A percentile compares a stretch with the other conserved stretches of the same genome.
Conservation (phyloP, 108 stramenopile genomes). For the Skeletonema grethae region DNA sequence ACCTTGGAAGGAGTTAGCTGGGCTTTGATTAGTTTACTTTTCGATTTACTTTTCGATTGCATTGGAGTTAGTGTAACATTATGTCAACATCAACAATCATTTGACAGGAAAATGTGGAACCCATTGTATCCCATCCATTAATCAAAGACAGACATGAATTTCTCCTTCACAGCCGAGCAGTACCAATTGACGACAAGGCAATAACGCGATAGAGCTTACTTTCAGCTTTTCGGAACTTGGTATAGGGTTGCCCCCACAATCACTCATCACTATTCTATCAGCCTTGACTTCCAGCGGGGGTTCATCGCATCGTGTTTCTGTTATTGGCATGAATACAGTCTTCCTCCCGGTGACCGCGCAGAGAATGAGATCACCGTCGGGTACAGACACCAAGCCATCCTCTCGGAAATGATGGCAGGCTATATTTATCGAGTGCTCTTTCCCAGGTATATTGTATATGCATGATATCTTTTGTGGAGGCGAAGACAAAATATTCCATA, state of each 20-base stretch:
- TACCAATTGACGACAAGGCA: conserved; percentile 29
- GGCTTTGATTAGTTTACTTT: too few species aligned
- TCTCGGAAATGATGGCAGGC: conserved; percentile 15
- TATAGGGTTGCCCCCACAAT: conserved; percentile 27
- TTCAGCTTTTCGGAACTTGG: conserved; percentile 28
- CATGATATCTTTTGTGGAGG: conserved; percentile 28
- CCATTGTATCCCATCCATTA: not conserved
- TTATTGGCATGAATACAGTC: conserved; percentile 28
- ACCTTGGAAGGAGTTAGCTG: too few species aligned
- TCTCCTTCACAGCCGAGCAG: conserved; percentile 27
- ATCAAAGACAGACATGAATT: conserved; percentile 29
- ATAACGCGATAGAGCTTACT: conserved; percentile 25
- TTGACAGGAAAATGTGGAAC: too few species aligned
- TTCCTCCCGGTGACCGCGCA: conserved; percentile 27
- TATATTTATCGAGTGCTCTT: conserved; percentile 27
- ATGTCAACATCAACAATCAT: too few species aligned
- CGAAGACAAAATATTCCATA: conserved; percentile 27
- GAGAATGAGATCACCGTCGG: conserved; percentile 19
- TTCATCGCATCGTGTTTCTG: not conserved
- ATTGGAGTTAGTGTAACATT: too few species aligned
- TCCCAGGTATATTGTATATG: conserved; percentile 39
- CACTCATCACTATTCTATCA: conserved; percentile 32
- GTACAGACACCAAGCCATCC: conserved; percentile 38
- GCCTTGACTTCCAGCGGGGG: conserved; percentile 10
- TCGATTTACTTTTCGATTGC: too few species aligned